A percentile compares a stretch with the other conserved stretches of the same genome.
These are phyloP conservation scores for Peniophora sp. DNA, from an alignment of 1,284 basidiomycete genomes.

Conservation along the genomic window DNA sequence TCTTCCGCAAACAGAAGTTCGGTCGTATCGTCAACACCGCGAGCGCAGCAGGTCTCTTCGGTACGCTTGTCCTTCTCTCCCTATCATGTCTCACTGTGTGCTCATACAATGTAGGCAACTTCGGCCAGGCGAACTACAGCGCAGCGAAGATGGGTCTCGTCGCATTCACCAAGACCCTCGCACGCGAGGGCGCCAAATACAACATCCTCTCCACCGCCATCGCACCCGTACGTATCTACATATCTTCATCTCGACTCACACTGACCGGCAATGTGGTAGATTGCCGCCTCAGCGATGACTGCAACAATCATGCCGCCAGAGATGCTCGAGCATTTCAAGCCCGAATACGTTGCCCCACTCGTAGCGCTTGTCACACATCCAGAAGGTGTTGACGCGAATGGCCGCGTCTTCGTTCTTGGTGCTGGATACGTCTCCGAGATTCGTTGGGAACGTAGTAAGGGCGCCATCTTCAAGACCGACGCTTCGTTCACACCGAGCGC, in stretches of 20 bases:
- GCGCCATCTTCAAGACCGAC: constrained; percentile 87
- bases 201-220: constrained; percentile 85
- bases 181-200: constrained; percentile 88
- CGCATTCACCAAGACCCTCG: constrained; percentile 88
- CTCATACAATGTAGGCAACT: constrained; percentile 60
- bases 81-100: not conserved
- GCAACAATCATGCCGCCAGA: constrained; percentile 97
- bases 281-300: constrained; percentile 91
- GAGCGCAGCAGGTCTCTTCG: constrained; percentile 82
- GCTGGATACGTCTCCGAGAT: constrained; percentile 92
- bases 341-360: constrained; percentile 91
- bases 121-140: constrained; percentile 93
- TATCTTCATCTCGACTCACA: not conserved
- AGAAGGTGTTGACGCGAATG: constrained; percentile 76
- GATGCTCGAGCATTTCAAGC: constrained; percentile 88
- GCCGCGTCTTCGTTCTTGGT: constrained; percentile 90
- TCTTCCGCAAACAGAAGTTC: constrained; percentile 93
- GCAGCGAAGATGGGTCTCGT: constrained; percentile 89
- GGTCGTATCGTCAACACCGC: constrained; percentile 91
- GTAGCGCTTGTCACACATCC: constrained; percentile 75
- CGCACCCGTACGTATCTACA: constrained; percentile 65
- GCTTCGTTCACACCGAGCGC: constrained; percentile 91
- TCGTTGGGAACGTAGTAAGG: constrained; percentile 89
- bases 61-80: constrained; percentile 26
- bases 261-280: constrained; percentile 31